Evolutionary conservation across 2,329 filamentous ascomycete genomes (phyloP), one percentile per base, ranked within the genome.

Genomic region (Claviceps pazoutovae): DNA sequence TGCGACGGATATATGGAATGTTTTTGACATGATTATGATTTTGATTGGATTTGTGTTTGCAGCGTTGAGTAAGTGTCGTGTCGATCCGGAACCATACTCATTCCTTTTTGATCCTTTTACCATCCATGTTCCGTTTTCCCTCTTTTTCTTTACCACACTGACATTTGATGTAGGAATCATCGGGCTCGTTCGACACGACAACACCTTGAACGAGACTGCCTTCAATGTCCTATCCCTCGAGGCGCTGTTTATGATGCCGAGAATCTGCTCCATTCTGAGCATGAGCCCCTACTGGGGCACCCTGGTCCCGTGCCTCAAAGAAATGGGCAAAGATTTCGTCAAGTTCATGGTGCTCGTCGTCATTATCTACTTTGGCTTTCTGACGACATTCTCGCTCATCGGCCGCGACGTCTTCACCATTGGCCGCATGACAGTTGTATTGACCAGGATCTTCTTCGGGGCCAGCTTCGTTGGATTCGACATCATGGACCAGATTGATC

Each of bases 291-390:
- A 94, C 64, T 96, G 93, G 76, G 90, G 88, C 43, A 93, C 86
- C 1, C 67, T 93, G 48, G 90, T 96, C 54, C 90, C 89, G 0
- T 94, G 90, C 56, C 74, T 96, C 49, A 93, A 93, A 64, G 88
- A 91, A 64, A 96, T 96, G 90, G 86, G 86, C 41, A 91, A 90
- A 66, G 88, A 95, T 63, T 95, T 95, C 63, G 67, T 90, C 65
- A 90, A 90, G 61, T 95, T 93, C 63, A 77, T 81, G 68, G 84
- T 87, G 1, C 75, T 91, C 26, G 86, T 94, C 44, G 71, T 88
- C 47, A 84, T 95, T 51, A 71, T 95, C 50, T 95, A 95, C 63
- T 70, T 93, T 47, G 88, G 89, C 46, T 96, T 96, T 66, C 70
- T 95, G 37, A 95, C 90, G 0, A 95, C 88, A 0, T 91, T 91